Evolutionary conservation across 495 filamentous ascomycete species (phyloP), one percentile per base, ranked within the genome.

Genomic region (Neurospora sp.): DNA sequence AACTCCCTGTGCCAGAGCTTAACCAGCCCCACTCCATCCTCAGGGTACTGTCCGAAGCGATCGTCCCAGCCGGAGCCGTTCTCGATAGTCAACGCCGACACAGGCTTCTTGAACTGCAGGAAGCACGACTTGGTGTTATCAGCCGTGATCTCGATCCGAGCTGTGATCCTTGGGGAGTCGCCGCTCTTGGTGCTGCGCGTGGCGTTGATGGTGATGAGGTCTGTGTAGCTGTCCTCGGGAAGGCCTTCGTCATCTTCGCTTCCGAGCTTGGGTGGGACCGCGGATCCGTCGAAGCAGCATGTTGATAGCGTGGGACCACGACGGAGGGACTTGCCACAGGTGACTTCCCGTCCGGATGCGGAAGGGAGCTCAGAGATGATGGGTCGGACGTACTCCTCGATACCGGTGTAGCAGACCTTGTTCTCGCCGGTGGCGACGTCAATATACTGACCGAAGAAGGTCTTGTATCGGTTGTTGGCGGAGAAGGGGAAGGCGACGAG

Each of bases 401-500:
- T 78, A 12, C 94, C 94, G 0, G 85, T 87, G 20, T 98, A 85
- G 68, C 89, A 87, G 44, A 92, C 91, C 38, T 80, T 83, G 72
- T 92, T 93, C 8, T 84, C 80, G 14, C 91, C 91, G 8, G 84
- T 90, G 75, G 94, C 91, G 27, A 97, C 87, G 75, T 97, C 89
- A 69, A 97, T 85, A 8, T 87, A 87, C 77, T 99, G 94, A 8
- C 91, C 80, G 82, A 98, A 98, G 81, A 90, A 96, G 53, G 94
- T 81, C 77, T 98, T 98, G 75, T 97, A 87, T 68, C 94, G 87
- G 75, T 87, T 92, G 47, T 89, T 83, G 39, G 85, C 83, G 1
- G 93, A 93, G 83, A 98, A 98, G 1, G 96, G 96, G 81, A 97
- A 97, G 7, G 92, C 94, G 31, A 85, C 81, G 12, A 97, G 88